Base-by-base conservation (phyloP, 2,329 filamentous ascomycete genomes). In the Sarocladium oryzae region DNA sequence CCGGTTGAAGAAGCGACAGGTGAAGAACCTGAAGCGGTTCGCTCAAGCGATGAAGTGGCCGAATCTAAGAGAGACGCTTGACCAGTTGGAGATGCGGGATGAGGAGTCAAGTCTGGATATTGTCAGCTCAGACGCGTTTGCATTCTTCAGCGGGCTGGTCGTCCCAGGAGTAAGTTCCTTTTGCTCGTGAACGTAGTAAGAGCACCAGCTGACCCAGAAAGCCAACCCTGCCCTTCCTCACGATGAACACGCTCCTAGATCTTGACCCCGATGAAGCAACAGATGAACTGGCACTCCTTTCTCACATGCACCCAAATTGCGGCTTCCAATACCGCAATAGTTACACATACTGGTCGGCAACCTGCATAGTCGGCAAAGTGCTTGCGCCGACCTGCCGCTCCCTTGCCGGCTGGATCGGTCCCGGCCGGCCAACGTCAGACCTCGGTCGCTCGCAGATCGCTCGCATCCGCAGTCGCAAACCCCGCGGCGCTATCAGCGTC, bases 181-280 rank as follows among this genome's bases (percentile, higher is more conserved):
- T 10, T 48, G 18, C 4, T 5, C 20, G 5, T 5, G 13, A 11
- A 16, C 4, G 41, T 28, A n/a, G 6, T 16, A 21, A 13, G 10
- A 46, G 15, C 15, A 48, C 24, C 8, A 33, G 49, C 37, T 57
- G 37, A 56, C 49, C 37, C 16, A 45, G n/a, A 21, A 3, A 10
- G 75, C 69, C 75, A 3, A 82, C 79, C 0, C 80, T 88, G 41
- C 84, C 86, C 2, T 90, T 86, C 67, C 76, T 89, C 33, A 81
- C 88, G 41, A 89, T 90, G 84, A 89, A 89, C 62, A 79, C 85
- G 3, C 73, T 90, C 38, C 82, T 89, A 56, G 86, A 89, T 63
- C 80, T 87, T 58, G 86, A 89, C 59, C 81, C 82, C 2, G 85
- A 88, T 61, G 76, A 76, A 3, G 82, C 81, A 2, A 81, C 79